These are phyloP conservation scores for Claviceps monticola DNA, from an alignment of 2,329 filamentous ascomycete species.

Conservation along the genomic window DNA sequence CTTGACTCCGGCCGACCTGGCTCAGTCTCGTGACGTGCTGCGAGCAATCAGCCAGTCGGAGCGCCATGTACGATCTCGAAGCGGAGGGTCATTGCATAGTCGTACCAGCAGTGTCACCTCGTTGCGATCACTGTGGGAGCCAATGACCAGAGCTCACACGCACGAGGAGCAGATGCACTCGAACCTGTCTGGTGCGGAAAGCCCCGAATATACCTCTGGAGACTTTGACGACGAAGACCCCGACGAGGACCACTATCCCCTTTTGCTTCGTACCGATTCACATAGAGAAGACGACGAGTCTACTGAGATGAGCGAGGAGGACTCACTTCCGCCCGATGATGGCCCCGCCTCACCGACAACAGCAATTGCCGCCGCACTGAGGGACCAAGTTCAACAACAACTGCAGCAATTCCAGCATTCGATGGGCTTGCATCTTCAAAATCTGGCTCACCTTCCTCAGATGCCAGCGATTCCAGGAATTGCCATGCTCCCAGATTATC, in stretches of 20 bases:
- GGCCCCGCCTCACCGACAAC: slow-evolving; percentile 40
- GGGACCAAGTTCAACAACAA: slow-evolving; percentile 59
- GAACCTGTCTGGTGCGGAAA: slow-evolving; percentile 25
- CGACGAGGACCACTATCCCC: slow-evolving; percentile 22
- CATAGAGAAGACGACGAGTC: slow-evolving; percentile 19
- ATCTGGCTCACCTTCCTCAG: slow-evolving; percentile 34
- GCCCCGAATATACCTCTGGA: slow-evolving; percentile 31
- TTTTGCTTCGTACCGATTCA: slow-evolving; percentile 21
- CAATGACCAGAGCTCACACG: slow-evolving; percentile 22
- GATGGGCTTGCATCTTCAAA: slow-evolving; percentile 52
- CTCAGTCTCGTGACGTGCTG: slow-evolving; percentile 49
- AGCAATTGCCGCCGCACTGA: slow-evolving; percentile 54
- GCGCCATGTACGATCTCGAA: slow-evolving; percentile 51
- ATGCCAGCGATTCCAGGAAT: slow-evolving; percentile 44
- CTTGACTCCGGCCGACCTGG: slow-evolving; percentile 57
- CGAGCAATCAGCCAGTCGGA: slow-evolving; percentile 48
- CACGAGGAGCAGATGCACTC: slow-evolving; percentile 24
- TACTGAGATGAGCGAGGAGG: slow-evolving; percentile 22
- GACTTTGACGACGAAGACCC: slow-evolving; percentile 29
- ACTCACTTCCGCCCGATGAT: slow-evolving; percentile 18
- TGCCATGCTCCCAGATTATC: slow-evolving; percentile 55
- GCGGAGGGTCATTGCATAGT: slow-evolving; percentile 45
- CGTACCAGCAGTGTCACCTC: slow-evolving; percentile 54
- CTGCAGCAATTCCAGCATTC: slow-evolving; percentile 65
- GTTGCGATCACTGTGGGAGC: slow-evolving; percentile 53